A percentile compares a stretch with the other conserved stretches of the same genome.
Evolutionary conservation across 2,329 filamentous ascomycete species (phyloP).

Genomic region (Colletotrichum sp.): DNA sequence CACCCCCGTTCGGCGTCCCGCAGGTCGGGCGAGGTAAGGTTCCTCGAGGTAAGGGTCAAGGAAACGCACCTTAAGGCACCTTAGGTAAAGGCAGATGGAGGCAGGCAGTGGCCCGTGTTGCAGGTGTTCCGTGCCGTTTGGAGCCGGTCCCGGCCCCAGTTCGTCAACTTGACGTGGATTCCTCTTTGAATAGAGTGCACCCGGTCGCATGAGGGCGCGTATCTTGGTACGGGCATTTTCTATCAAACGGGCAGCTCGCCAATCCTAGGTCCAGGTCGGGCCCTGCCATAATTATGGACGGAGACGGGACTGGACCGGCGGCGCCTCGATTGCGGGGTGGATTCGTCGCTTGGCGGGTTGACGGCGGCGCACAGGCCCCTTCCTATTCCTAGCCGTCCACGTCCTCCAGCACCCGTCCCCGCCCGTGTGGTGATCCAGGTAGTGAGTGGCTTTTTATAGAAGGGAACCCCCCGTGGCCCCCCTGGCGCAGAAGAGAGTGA

Average conservation of each 20-base stretch:
- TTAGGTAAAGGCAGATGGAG: not conserved
- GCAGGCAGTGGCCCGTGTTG: not conserved
- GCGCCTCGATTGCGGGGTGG: slow-evolving; percentile 7
- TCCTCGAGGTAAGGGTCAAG: not conserved
- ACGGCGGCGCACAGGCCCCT: slow-evolving; percentile 8
- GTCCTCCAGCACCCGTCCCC: not conserved
- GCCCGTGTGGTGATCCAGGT: not conserved
- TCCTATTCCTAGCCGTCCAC: not conserved
- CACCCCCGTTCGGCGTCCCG: not conserved
- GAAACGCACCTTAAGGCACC: too few relatives aligned
- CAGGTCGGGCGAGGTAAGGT: not conserved
- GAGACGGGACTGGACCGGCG: not conserved
- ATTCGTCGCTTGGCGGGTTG: not conserved
- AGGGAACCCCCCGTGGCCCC: not conserved
- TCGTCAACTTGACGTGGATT: not conserved
- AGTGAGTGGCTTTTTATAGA: slow-evolving; percentile 11
- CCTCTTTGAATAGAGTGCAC: not conserved
- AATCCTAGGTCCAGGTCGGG: not conserved
- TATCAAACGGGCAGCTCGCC: not conserved
- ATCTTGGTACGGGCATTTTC: not conserved
- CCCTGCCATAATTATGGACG: not conserved
- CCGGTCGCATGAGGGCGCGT: not conserved
- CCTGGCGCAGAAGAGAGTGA: not conserved
- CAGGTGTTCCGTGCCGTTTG: not conserved
- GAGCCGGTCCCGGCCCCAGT: not conserved